Evolutionary conservation across 1,139 yeast genomes (phyloP).

Genomic region (Yamadazyma sp.): DNA sequence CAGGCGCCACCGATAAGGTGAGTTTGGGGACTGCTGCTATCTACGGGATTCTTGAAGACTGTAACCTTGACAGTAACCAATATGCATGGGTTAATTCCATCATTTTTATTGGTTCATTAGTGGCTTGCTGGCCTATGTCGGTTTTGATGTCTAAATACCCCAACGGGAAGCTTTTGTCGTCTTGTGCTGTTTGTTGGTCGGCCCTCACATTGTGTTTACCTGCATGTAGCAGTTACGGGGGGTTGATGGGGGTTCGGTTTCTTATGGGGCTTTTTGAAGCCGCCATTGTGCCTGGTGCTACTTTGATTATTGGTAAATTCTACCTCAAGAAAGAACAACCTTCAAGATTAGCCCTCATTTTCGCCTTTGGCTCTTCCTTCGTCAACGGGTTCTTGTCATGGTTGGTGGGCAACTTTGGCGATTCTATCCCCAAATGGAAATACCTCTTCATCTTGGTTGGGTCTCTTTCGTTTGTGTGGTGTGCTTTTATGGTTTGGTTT

Average conservation of each 20-base stretch:
- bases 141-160: slow-evolving; percentile 25
- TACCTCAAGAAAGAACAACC: slow-evolving; percentile 28
- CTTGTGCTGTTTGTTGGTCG: slow-evolving; percentile 28
- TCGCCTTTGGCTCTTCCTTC: slow-evolving; percentile 30
- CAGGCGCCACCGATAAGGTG: slow-evolving; percentile 47
- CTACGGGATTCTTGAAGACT: slow-evolving; percentile 38
- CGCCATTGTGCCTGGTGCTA: slow-evolving; percentile 41
- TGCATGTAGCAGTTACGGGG: slow-evolving; percentile 29
- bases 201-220: slow-evolving; percentile 23
- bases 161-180: slow-evolving; percentile 29
- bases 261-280: slow-evolving; percentile 36
- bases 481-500: slow-evolving; percentile 23
- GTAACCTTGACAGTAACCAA: slow-evolving; percentile 35
- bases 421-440: slow-evolving; percentile 30
- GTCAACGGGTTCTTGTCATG: slow-evolving; percentile 32
- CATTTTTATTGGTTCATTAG: slow-evolving; percentile 47
- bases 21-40: slow-evolving; percentile 44
- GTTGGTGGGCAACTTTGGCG: slow-evolving; percentile 29
- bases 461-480: slow-evolving; percentile 28
- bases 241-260: slow-evolving; percentile 34
- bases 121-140: slow-evolving; percentile 41
- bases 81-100: slow-evolving; percentile 50
- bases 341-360: slow-evolving; percentile 24
- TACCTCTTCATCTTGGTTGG: slow-evolving; percentile 31
- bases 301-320: slow-evolving; percentile 30